Evolutionary conservation across 306 rosid species (phyloP).

Genomic region (Sicyos edulis): DNA sequence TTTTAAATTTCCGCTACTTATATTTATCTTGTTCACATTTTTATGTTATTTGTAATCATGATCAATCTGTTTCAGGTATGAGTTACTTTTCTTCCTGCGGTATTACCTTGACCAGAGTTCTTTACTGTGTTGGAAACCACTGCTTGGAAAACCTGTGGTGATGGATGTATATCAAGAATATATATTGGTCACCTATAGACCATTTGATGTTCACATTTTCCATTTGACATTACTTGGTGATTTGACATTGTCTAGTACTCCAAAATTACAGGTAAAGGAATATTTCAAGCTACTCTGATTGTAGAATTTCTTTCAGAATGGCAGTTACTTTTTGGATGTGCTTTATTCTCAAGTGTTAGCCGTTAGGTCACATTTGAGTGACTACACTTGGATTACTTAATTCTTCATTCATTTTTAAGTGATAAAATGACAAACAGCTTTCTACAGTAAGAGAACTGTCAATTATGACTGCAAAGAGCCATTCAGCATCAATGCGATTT

Average conservation of each 20-base stretch:
- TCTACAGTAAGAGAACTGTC: slow-evolving; percentile 99
- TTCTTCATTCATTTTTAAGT: slow-evolving; percentile 68
- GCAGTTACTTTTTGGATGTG: slow-evolving; percentile 20
- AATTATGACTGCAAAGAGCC: slow-evolving; percentile 97
- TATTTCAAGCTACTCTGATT: slow-evolving; percentile 24
- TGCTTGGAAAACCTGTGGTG: slow-evolving; percentile 90
- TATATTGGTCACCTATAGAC: slow-evolving; percentile 78
- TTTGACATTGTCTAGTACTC: slow-evolving; percentile 65
- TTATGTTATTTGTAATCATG: slow-evolving; percentile 15
- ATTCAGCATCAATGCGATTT: slow-evolving; percentile 95
- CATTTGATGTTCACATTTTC: slow-evolving; percentile 92
- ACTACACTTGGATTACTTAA: too few species aligned
- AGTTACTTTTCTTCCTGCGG: slow-evolving; percentile 92
- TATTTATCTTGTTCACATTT: slow-evolving; percentile 25
- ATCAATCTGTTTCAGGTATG: slow-evolving; percentile 56
- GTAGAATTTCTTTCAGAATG: slow-evolving; percentile 9
- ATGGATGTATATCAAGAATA: slow-evolving; percentile 95
- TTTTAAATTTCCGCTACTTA: slow-evolving; percentile 11
- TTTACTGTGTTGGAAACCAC: slow-evolving; percentile 69
- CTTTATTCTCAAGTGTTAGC: too few species aligned
- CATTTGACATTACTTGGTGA: slow-evolving; percentile 75
- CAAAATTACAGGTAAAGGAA: slow-evolving; percentile 62
- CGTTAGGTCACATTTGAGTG: slow-evolving; percentile 12
- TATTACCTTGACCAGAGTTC: slow-evolving; percentile 98
- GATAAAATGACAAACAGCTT: slow-evolving; percentile 99